A percentile compares a stretch with the other conserved stretches of the same genome.
These are phyloP conservation scores for Paraphoma sp. DNA, from an alignment of 2,329 filamentous ascomycete genomes.

Conservation along the genomic window DNA sequence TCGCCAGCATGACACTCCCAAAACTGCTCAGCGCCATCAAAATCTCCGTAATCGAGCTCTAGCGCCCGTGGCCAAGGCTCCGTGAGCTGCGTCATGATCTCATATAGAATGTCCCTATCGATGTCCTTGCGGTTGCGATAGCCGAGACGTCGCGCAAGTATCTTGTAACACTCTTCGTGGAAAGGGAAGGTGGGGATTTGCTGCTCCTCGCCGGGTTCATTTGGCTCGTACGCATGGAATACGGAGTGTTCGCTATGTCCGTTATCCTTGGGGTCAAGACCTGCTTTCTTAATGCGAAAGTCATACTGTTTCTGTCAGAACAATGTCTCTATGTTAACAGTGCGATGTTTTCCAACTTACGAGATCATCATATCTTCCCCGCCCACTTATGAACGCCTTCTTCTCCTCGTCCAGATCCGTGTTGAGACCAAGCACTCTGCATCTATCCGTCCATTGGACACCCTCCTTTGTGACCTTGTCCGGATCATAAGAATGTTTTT, in stretches of 20 bases:
- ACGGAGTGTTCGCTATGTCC: not conserved
- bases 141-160: conserved; percentile 21
- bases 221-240: conserved; percentile 5
- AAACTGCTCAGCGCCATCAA: conserved; percentile 6
- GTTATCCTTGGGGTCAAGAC: conserved; percentile 18
- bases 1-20: conserved; percentile 22
- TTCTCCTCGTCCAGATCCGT: conserved; percentile 1
- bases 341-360: conserved; percentile 1
- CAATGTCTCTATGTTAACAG: not conserved
- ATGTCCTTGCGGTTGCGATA: conserved; percentile 4
- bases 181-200: conserved; percentile 17
- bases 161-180: conserved; percentile 23
- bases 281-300: conserved; percentile 1
- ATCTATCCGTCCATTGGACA: conserved; percentile 17
- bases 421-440: conserved; percentile 22
- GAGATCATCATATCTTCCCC: conserved; percentile 14
- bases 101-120: conserved; percentile 21
- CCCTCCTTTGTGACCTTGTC: conserved; percentile 9
- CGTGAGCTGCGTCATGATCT: conserved; percentile 3
- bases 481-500: conserved; percentile 20
- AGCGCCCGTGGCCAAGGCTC: not conserved
- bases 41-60: conserved; percentile 19
- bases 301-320: not conserved
- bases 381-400: conserved; percentile 22
- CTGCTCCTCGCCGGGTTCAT: not conserved